These are phyloP conservation scores for Claviceps citrina DNA, from an alignment of 2,329 filamentous ascomycete genomes.

Conservation along the genomic window DNA sequence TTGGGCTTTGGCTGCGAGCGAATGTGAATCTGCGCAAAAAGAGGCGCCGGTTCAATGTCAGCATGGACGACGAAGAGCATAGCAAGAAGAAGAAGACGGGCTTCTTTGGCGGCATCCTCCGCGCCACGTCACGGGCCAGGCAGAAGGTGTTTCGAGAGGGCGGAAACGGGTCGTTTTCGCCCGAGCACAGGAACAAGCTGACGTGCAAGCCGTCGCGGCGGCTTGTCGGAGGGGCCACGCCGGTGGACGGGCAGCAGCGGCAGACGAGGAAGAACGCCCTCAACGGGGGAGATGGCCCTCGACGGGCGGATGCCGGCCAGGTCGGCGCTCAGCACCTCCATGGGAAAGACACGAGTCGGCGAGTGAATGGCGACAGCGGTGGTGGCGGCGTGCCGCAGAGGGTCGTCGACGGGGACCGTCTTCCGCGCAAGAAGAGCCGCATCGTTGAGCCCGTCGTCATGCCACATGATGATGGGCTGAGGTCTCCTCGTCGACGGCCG, in stretches of 20 bases:
- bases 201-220: not conserved
- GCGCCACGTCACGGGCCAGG: conserved; percentile 19
- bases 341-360: not conserved
- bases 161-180: not conserved
- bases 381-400: not conserved
- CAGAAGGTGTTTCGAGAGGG: conserved; percentile 4
- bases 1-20: conserved; percentile 1
- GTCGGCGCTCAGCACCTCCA: not conserved
- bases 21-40: not conserved
- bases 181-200: not conserved
- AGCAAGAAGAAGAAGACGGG: conserved; percentile 24
- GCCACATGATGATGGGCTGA: conserved; percentile 3
- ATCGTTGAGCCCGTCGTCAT: not conserved
- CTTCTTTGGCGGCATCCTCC: conserved; percentile 34
- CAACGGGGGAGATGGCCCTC: not conserved
- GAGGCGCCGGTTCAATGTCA: conserved; percentile 10
- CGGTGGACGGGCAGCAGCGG: not conserved
- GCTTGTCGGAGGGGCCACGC: not conserved
- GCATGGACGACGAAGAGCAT: conserved; percentile 20
- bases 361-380: not conserved
- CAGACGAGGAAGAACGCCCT: conserved; percentile 1
- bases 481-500: conserved; percentile 24
- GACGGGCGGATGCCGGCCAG: conserved; percentile 1
- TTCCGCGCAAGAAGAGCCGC: conserved; percentile 3
- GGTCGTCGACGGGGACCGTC: not conserved